Evolutionary conservation across 2,329 filamentous ascomycete genomes (phyloP).

Genomic region (Mollisia scopiformis): DNA sequence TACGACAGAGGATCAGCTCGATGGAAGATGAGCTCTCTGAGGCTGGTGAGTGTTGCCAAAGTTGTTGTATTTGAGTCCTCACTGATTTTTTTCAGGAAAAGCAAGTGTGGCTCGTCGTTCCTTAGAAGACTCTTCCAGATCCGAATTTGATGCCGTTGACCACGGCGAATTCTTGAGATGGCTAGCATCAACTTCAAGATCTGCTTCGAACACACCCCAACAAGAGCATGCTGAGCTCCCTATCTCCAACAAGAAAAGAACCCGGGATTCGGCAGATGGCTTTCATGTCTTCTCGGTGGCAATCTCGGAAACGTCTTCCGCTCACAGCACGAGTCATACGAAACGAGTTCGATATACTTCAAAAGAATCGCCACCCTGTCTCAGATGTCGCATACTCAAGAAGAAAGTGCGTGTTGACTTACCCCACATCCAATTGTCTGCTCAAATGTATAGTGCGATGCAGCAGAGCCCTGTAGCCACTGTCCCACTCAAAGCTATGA

Average conservation of each 20-base stretch:
- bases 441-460: conserved; percentile 18
- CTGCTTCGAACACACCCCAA: background rate
- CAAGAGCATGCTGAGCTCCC: background rate
- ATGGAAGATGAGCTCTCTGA: background rate
- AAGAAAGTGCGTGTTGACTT: conserved; percentile 12
- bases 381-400: conserved; percentile 25
- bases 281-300: background rate
- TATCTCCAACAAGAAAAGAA: background rate
- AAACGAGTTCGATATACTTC: conserved; percentile 10
- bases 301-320: background rate
- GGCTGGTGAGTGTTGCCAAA: background rate
- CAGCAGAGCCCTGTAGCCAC: conserved; percentile 17
- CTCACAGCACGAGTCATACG: background rate
- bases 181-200: background rate
- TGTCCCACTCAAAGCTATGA: conserved; percentile 25
- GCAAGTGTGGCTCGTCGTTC: background rate
- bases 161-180: conserved; percentile 3
- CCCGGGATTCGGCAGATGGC: background rate
- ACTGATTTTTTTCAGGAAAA: conserved; percentile 1
- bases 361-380: conserved; percentile 14
- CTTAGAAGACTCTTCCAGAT: background rate
- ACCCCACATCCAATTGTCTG: too few species aligned
- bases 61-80: background rate
- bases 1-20: background rate
- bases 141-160: background rate